phyloP scores from a whole-genome alignment of 768 basidiomycete genomes.

The Boletellus sp. region DNA sequence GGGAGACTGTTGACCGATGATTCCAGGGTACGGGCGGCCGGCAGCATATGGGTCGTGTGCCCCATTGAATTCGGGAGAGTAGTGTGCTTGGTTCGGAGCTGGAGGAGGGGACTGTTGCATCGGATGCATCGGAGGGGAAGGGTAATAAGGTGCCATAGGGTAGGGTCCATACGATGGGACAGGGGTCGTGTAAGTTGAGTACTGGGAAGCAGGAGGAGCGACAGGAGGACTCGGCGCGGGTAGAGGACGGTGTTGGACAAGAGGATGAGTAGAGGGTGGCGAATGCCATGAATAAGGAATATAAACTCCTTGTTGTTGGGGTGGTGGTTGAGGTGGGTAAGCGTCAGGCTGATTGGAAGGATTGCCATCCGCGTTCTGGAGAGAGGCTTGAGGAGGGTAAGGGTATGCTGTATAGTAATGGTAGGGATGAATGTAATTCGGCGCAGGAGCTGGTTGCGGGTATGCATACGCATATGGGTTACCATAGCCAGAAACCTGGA shows the following conservation, averaged over 20 bases:
- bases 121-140: constrained; percentile 29
- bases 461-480: constrained; percentile 38
- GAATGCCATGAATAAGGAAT: constrained; percentile 35
- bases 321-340: constrained; percentile 32
- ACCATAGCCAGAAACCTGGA: constrained; percentile 28
- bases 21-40: constrained; percentile 27
- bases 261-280: constrained; percentile 35
- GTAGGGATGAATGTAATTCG: constrained; percentile 39
- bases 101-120: constrained; percentile 26
- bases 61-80: constrained; percentile 28
- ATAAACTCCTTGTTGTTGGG: constrained; percentile 30
- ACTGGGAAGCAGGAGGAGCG: constrained; percentile 31
- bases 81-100: constrained; percentile 25
- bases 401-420: constrained; percentile 47
- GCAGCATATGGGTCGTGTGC: constrained; percentile 23
- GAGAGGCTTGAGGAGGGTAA: constrained; percentile 46
- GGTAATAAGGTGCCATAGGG: constrained; percentile 29
- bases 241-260: constrained; percentile 38
- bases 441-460: constrained; percentile 37
- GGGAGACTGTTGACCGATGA: constrained; percentile 30
- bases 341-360: constrained; percentile 29
- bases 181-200: constrained; percentile 31
- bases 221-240: constrained; percentile 29
- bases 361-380: constrained; percentile 36
- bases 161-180: constrained; percentile 35